Evolutionary conservation across 1,284 basidiomycete species (phyloP), one percentile per base, ranked within the genome.

Genomic region (Pseudozyma sp.): DNA sequence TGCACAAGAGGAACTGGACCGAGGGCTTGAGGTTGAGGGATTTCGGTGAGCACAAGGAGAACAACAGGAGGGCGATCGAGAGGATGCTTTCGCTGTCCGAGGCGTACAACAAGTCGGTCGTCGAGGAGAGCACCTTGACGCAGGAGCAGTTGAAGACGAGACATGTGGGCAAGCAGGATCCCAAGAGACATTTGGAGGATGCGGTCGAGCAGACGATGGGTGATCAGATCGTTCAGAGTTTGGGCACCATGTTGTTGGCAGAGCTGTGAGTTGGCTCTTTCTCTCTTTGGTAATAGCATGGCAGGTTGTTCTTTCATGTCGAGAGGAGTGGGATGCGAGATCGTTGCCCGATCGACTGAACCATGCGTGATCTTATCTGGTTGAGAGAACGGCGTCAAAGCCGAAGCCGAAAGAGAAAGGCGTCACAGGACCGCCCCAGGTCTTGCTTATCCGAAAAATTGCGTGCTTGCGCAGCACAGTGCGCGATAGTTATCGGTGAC

Each of bases 1-100:
- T 84, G 47, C 82, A 84, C 72, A 84, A 84, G 65, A 57, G 80
- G 42, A 81, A 78, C 52, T 84, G 82, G 82, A 82, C 81, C 54
- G 81, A 83, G 40, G 81, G 78, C 1, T 52, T 84, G 63, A 50
- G 81, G n/a, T 69, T 84, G 54, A 45, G 77, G 17, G 82, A 84
- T 54, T 84, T 81, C 66, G 75, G 79, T 16, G 77, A 78, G 50
- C 82, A 84, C 71, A 79, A 82, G 70, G 74, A 82, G 59, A 68
- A 71, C 56, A 84, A 84, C 69, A 61, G 78, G 29, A 79, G 72
- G 56, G 81, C 82, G 9, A 81, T 83, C 58, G 70, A 80, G 60
- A 62, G 71, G 40, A 84, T 84, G 82, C 68, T 83, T 24, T 48
- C 69, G 11, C 61, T 84, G 9, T 81, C 81, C 1, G 81, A 84